Evolutionary conservation across 441 rosid genomes (phyloP).

Genomic region (Breynia disticha): DNA sequence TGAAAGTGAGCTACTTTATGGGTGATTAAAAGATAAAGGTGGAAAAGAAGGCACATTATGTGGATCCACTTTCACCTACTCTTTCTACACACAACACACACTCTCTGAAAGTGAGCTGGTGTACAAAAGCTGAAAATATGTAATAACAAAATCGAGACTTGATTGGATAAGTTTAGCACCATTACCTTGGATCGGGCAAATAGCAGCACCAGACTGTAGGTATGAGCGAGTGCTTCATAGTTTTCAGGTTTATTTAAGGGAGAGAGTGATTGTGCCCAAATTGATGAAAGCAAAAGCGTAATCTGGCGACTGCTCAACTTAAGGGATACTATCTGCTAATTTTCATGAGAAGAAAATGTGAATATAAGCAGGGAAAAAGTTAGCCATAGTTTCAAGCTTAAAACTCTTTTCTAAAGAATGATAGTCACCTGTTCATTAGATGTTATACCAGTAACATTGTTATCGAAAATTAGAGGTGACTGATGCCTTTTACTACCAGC

Average conservation of each 20-base stretch:
- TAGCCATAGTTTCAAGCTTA: background rate
- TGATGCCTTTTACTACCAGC: constrained; percentile 35
- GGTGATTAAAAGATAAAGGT: too few relatives aligned
- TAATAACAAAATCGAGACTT: too few relatives aligned
- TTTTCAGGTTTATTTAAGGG: constrained; percentile 73
- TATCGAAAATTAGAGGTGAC: constrained; percentile 23
- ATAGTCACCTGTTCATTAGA: constrained; percentile 41
- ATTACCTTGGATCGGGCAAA: constrained; percentile 74
- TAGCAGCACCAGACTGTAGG: constrained; percentile 64
- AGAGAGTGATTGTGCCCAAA: constrained; percentile 90
- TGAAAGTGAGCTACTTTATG: too few relatives aligned
- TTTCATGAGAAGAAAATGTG: constrained; percentile 8
- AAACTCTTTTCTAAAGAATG: background rate
- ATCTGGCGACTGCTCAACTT: constrained; percentile 88
- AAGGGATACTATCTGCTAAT: constrained; percentile 53
- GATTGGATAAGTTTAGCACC: background rate
- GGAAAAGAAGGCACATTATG: too few relatives aligned
- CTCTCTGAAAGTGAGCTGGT: too few relatives aligned
- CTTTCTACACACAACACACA: too few relatives aligned
- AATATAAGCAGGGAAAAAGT: constrained; percentile 4
- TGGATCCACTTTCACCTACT: too few relatives aligned
- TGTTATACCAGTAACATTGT: constrained; percentile 21
- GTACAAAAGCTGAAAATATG: too few relatives aligned
- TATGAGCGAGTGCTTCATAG: constrained; percentile 89
- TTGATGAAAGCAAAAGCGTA: constrained; percentile 67